Conservation (phyloP, 331 rosid genomes). For the Cucumis variabilis region DNA sequence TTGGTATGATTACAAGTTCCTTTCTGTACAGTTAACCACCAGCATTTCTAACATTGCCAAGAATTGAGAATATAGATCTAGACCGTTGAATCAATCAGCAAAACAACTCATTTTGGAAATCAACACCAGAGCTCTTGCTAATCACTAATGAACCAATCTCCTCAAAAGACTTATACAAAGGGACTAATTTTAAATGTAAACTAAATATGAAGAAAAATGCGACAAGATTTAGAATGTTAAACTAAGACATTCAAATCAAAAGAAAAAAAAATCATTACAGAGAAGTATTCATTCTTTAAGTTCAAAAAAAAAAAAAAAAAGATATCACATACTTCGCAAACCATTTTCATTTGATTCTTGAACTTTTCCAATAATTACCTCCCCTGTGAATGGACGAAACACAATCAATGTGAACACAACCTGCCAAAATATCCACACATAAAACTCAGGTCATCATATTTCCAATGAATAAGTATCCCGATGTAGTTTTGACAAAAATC, state of each 20-base stretch:
- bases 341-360: constrained; percentile 63
- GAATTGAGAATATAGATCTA: neutral
- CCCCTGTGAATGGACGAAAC: constrained; percentile 83
- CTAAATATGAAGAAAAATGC: neutral
- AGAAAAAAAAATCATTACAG: neutral
- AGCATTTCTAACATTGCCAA: neutral
- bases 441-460: neutral
- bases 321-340: constrained; percentile 58
- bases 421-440: constrained; percentile 36
- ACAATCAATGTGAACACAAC: constrained; percentile 68
- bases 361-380: constrained; percentile 64
- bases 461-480: neutral
- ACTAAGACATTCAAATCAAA: constrained; percentile 24
- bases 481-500: neutral
- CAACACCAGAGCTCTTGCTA: neutral
- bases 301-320: neutral
- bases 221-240: neutral
- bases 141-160: neutral
- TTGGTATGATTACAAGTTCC: too few relatives aligned
- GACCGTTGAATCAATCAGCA: neutral
- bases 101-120: neutral
- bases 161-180: neutral
- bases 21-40: neutral
- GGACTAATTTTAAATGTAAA: neutral
- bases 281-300: neutral